A percentile compares a stretch with the other conserved stretches of the same genome.
Evolutionary conservation across 2,329 filamentous ascomycete genomes (phyloP).

Genomic region (Trichoderma sp.): DNA sequence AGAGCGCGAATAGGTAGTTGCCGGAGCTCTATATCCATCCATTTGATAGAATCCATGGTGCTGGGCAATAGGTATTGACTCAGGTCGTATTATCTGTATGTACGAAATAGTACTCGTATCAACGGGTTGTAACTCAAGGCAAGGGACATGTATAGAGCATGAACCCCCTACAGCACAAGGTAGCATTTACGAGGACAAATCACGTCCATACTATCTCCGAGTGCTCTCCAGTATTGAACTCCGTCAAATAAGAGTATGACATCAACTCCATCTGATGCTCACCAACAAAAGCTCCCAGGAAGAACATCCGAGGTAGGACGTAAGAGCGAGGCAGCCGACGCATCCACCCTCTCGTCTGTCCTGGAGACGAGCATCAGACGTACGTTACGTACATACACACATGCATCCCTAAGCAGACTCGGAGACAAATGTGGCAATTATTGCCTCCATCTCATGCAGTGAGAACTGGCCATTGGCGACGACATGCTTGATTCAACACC

Average conservation of each 20-base stretch:
- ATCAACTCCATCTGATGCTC: neutral
- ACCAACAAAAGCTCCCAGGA: neutral
- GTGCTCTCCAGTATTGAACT: neutral
- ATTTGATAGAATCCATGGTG: neutral
- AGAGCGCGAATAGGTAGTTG: too few species aligned
- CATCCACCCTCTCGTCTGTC: neutral
- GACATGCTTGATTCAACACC: neutral
- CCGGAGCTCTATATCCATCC: neutral
- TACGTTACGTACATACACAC: neutral
- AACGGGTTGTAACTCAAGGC: neutral
- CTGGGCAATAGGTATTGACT: neutral
- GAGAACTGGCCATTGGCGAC: neutral
- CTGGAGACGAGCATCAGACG: neutral
- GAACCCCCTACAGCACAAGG: neutral
- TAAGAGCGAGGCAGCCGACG: neutral
- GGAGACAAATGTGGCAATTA: neutral
- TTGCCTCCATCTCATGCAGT: neutral
- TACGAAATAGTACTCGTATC: neutral
- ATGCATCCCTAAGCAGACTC: neutral
- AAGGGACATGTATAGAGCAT: neutral
- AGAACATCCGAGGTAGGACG: neutral
- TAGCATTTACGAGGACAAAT: neutral
- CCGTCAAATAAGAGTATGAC: neutral
- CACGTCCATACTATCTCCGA: neutral
- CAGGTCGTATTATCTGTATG: neutral